Evolutionary conservation across 2,329 filamentous ascomycete species (phyloP).

Genomic region (Cladosporium sp.): DNA sequence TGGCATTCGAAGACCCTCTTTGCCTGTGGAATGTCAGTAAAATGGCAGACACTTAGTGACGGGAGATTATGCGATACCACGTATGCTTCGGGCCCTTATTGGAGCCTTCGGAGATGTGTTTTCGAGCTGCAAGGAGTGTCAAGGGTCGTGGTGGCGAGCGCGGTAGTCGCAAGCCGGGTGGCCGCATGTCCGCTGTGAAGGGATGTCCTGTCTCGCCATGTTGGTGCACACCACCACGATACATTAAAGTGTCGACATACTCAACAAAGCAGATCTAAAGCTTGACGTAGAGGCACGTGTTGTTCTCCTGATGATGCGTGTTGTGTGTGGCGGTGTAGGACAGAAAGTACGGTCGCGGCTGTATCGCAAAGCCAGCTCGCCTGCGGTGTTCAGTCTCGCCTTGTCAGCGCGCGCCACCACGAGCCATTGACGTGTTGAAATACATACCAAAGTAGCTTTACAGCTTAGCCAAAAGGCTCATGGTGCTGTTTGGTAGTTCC

Average conservation of each 20-base stretch:
- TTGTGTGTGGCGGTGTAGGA: neutral
- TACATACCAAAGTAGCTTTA: neutral
- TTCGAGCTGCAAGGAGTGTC: neutral
- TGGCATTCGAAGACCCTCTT: neutral
- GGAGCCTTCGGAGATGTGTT: neutral
- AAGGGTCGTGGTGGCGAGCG: neutral
- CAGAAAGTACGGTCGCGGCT: neutral
- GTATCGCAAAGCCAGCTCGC: neutral
- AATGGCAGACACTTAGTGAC: neutral
- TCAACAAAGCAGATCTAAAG: neutral
- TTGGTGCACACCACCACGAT: neutral
- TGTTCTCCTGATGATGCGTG: neutral
- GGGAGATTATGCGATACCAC: neutral
- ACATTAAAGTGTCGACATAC: neutral
- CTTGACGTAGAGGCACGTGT: neutral
- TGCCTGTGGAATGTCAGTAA: neutral
- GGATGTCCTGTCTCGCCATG: neutral
- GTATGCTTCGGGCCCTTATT: neutral
- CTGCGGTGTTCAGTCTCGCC: neutral
- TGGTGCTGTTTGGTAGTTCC: neutral
- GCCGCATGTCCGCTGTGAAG: neutral
- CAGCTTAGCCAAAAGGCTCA: neutral
- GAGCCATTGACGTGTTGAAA: neutral
- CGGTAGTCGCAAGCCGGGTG: neutral
- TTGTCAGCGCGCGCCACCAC: neutral